A percentile compares a stretch with the other conserved stretches of the same genome.
phyloP scores from a whole-genome alignment of 2,329 filamentous ascomycete species.

The Epichloe glyceriae region DNA sequence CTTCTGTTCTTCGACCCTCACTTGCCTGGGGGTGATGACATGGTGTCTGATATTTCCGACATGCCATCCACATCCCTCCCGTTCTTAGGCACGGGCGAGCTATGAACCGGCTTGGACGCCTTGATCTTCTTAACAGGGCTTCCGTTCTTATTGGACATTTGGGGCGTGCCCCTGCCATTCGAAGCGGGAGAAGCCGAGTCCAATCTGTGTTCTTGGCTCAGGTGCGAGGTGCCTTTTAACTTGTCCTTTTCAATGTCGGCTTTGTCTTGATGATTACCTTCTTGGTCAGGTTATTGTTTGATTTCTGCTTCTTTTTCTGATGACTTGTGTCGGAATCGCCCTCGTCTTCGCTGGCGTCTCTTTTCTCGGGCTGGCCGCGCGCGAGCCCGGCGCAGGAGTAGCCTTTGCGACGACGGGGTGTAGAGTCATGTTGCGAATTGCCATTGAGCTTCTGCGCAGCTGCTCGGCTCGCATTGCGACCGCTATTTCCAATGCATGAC shows the following conservation, averaged over 20 bases:
- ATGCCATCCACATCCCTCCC: constrained; percentile 36
- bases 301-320: constrained; percentile 49
- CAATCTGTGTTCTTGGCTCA: constrained; percentile 35
- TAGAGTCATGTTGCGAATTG: constrained; percentile 40
- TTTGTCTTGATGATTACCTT: constrained; percentile 45
- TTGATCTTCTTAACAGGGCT: constrained; percentile 31
- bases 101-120: constrained; percentile 33
- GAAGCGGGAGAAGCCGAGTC: constrained; percentile 15
- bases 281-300: constrained; percentile 28
- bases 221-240: constrained; percentile 34
- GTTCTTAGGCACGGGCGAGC: constrained; percentile 36
- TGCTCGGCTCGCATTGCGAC: constrained; percentile 47
- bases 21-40: constrained; percentile 37
- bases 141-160: constrained; percentile 21
- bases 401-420: constrained; percentile 50
- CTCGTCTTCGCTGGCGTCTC: constrained; percentile 43
- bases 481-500: constrained; percentile 53
- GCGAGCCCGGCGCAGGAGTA: constrained; percentile 42
- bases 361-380: constrained; percentile 41
- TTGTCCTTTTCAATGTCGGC: constrained; percentile 40
- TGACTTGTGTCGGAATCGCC: constrained; percentile 35
- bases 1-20: not conserved
- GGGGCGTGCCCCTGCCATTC: constrained; percentile 15
- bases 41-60: constrained; percentile 43
- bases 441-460: constrained; percentile 52